phyloP scores from a whole-genome alignment of 306 rosid species.

The Casuarina cunninghamiana region DNA sequence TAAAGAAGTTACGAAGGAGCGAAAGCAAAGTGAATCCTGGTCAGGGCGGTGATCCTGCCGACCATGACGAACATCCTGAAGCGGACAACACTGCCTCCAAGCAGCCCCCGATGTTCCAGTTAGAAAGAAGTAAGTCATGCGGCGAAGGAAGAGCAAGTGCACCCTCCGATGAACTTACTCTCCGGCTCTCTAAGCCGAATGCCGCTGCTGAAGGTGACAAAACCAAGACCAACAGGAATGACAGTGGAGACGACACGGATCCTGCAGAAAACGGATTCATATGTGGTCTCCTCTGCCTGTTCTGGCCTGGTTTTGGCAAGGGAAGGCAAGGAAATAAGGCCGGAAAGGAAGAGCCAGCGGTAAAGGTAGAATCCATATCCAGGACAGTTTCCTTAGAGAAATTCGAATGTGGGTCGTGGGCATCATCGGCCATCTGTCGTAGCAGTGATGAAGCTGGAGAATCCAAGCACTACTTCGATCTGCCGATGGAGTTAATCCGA shows the following conservation, averaged over 20 bases:
- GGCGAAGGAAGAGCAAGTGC: conserved; percentile 47
- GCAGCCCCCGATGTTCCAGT: conserved; percentile 33
- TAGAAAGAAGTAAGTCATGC: conserved; percentile 66
- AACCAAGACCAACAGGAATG: conserved; percentile 7
- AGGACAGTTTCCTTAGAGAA: conserved; percentile 83
- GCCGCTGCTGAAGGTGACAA: background rate
- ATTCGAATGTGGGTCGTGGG: conserved; percentile 97
- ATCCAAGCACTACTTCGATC: conserved; percentile 56
- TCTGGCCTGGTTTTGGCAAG: conserved; percentile 58
- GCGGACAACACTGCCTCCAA: background rate
- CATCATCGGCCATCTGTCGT: conserved; percentile 53
- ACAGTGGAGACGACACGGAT: conserved; percentile 21
- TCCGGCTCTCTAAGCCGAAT: conserved; percentile 44
- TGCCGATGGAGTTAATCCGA: conserved; percentile 71
- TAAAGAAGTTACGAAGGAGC: conserved; percentile 41
- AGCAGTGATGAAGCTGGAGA: conserved; percentile 41
- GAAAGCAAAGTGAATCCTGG: conserved; percentile 37
- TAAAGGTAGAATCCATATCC: conserved; percentile 38
- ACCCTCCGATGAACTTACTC: conserved; percentile 55
- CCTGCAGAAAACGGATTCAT: conserved; percentile 40
- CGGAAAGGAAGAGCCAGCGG: conserved; percentile 31
- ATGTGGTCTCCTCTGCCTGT: conserved; percentile 70
- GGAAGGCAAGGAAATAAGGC: conserved; percentile 39
- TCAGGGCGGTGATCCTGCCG: conserved; percentile 21
- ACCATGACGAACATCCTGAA: conserved; percentile 22